Evolutionary conservation across 805 yeast species (phyloP), one percentile per base, ranked within the genome.

Genomic region (Saturnispora sekii): DNA sequence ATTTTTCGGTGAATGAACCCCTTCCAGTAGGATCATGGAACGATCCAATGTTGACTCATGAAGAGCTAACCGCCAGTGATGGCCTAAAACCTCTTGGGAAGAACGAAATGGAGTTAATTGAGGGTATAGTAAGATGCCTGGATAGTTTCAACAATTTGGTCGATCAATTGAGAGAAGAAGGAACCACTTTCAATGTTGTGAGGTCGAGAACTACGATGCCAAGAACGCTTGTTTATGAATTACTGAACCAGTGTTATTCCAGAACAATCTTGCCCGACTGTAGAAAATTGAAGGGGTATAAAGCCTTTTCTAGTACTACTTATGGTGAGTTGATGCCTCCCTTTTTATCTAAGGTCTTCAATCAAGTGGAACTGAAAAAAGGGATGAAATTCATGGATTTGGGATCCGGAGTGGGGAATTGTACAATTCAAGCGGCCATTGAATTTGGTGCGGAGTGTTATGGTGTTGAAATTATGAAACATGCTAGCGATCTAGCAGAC

Each of bases 401-500:
- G 18, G 97, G 97, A 0, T 86, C 95, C 0, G 97, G 97, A 12
- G 96, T 89, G 12, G 97, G 96, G 0, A 89, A 89, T 58, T 86
- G 96, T 47, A 81, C 84, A 0, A 72, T 88, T 35, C 96, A 88
- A 60, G 94, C 96, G 0, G 87, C 96, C 0, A 61, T 89, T 32
- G 95, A 88, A 55, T 78, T 76, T 58, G 95, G 96, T 2, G 83
- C 88, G 48, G 70, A 70, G 43, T 81, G 95, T 60, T 86, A 84
- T 56, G 97, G 97, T 1, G 85, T 90, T 62, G 97, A 89, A 59
- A 74, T 89, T 40, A 88, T 88, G 95, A 74, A 73, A 14, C 80
- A 81, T 52, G 95, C 96, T 0, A 81, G 89, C 10, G 66, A 68
- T 6, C 66, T 88, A 40, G 82, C 90, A 1, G 70, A 68, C 35